Conservation (phyloP, 208 protist species). For the Wallacemonas sp. region DNA sequence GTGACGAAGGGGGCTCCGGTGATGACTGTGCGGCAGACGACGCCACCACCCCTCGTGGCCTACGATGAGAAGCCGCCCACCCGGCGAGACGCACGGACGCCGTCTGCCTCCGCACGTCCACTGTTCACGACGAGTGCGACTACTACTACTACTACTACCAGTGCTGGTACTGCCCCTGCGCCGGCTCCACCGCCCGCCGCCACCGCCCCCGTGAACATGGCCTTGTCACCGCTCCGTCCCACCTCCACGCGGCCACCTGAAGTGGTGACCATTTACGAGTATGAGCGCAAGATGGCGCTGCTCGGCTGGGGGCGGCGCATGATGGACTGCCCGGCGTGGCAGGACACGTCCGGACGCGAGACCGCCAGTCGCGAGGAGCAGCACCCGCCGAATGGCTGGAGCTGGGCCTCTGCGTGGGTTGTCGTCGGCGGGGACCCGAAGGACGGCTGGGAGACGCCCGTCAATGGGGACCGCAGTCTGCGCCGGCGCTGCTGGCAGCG, state of each 20-base stretch:
- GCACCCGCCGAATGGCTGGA: conserved; percentile 46
- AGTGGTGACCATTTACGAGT: conserved; percentile 59
- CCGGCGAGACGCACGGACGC: not conserved
- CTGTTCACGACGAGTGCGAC: no score
- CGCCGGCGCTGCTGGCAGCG: conserved; percentile 76
- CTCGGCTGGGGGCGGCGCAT: conserved; percentile 65
- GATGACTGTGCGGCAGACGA: not conserved
- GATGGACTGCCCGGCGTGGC: conserved; percentile 52
- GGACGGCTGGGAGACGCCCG: conserved; percentile 33
- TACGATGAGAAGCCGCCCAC: not conserved
- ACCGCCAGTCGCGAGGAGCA: conserved; percentile 42
- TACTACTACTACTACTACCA: no score
- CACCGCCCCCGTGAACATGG: not conserved
- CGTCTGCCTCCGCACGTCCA: not conserved
- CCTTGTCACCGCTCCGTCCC: not conserved
- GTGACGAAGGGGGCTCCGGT: not conserved
- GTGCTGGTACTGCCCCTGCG: no score
- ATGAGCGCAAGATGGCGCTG: conserved; percentile 51
- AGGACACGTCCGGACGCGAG: conserved; percentile 51
- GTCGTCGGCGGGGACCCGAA: conserved; percentile 23
- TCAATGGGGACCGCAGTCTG: conserved; percentile 32
- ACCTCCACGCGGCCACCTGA: not conserved
- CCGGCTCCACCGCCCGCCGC: not conserved
- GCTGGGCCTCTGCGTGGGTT: conserved; percentile 58
- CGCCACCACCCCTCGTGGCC: not conserved